Evolutionary conservation across 192 early-diverging fungal species (phyloP).

Genomic region (Rhizoclosmatium sp.): DNA sequence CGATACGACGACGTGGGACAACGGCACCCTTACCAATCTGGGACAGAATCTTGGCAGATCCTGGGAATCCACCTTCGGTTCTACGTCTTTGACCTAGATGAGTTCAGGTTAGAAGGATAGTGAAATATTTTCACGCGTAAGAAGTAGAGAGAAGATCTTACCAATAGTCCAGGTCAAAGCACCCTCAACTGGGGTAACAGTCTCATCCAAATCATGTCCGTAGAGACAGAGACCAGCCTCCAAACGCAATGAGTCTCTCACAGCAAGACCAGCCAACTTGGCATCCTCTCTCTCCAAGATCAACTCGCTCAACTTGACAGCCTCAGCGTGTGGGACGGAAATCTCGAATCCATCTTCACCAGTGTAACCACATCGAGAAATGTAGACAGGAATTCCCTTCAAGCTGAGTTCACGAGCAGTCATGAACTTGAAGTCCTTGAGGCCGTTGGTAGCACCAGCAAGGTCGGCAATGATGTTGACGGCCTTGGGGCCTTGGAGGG

Average conservation of each 20-base stretch:
- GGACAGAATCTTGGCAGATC: slow-evolving; percentile 81
- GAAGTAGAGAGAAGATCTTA: slow-evolving; percentile 27
- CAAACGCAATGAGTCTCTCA: slow-evolving; percentile 92
- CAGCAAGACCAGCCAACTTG: slow-evolving; percentile 92
- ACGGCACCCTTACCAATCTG: slow-evolving; percentile 81
- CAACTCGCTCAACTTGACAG: slow-evolving; percentile 73
- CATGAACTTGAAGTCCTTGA: slow-evolving; percentile 91
- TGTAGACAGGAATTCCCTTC: slow-evolving; percentile 80
- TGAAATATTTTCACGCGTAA: slow-evolving; percentile 1
- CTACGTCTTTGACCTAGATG: slow-evolving; percentile 79
- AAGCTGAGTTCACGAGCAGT: slow-evolving; percentile 75
- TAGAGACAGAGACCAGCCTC: slow-evolving; percentile 98
- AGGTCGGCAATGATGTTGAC: slow-evolving; percentile 68
- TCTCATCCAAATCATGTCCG: slow-evolving; percentile 94
- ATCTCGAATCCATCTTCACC: slow-evolving; percentile 99
- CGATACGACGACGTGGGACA: slow-evolving; percentile 79
- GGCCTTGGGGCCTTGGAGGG: slow-evolving; percentile 91
- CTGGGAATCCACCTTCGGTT: slow-evolving; percentile 90
- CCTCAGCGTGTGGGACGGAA: slow-evolving; percentile 80
- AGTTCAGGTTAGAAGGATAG: background rate
- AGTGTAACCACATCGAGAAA: slow-evolving; percentile 97
- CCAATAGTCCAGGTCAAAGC: slow-evolving; percentile 95
- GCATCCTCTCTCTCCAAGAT: slow-evolving; percentile 75
- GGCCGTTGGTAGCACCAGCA: slow-evolving; percentile 58
- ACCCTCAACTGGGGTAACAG: slow-evolving; percentile 91